Base-by-base conservation (phyloP, 768 basidiomycete genomes). In the Leccinum fibrillosum region DNA sequence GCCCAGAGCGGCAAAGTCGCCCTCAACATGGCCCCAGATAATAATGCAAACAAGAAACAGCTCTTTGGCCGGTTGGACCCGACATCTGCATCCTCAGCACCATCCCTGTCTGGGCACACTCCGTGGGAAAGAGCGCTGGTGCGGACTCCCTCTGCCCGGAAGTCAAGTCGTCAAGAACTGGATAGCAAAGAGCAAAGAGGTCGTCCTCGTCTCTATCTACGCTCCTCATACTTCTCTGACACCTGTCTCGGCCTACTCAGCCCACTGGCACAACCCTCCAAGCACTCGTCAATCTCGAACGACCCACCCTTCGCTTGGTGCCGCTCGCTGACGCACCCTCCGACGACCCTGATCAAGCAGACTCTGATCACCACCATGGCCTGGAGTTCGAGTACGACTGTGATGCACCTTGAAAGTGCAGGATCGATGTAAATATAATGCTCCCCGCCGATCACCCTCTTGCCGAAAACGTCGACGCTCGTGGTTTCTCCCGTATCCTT, bases 371-470 rank as follows among this genome's bases (percentile, higher is more conserved):
- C 50, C 84, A 86, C 52, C 91, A 94, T 64, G 84, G 86, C 17
- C 79, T 96, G 58, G 92, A 93, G 68, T 98, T 97, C 72, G 88
- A 90, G 69, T 98, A 90, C 72, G 94, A 98, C 69, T 92, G 90
- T 62, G 92, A 94, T 58, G 86, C 93, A 0, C 88, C 94, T 26
- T 26, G 26, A 8, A 89, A 87, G 64, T 93, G 92, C 66, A 83
- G 81, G 21, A 85, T 97, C 58, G 85, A 86, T 37, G 82, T 97
- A 19, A 82, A 90, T 61, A 86, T 93, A 49, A 77, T 91, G 32
- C 77, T 92, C 0, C 81, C 87, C 5, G 81, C 86, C 26, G 78
- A 81, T 30, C 85, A 89, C 59, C 84, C 83, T 7, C 83, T 85
- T 39, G 73, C 76, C 49, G 74, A 74, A 59, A 74, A 72, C 62